Evolutionary conservation across 2,329 filamentous ascomycete genomes (phyloP), one percentile per base, ranked within the genome.

Genomic region (Paecilomyces sp.): DNA sequence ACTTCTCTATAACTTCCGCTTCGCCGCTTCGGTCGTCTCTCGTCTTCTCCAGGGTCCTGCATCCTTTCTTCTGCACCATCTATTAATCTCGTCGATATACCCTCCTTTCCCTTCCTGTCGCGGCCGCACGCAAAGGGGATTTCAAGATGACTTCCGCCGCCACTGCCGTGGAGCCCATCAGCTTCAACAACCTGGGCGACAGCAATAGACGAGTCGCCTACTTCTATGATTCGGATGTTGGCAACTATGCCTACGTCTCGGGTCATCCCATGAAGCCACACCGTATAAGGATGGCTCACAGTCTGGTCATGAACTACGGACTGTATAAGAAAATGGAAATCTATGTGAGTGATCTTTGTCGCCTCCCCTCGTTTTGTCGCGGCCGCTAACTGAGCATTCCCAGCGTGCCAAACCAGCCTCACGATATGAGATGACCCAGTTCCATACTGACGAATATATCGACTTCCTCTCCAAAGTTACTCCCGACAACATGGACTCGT

Each of bases 161-260:
- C 80, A 61, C 76, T 85, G 41, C 8, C 41, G 15, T 47, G 64
- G 85, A 84, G 71, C 74, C 77, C 65, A 77, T 77, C 63, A 78
- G 76, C 60, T 66, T 75, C 28, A 83, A 83, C 73, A 80, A 80
- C 57, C 70, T 78, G 54, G 78, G 77, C 28, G 79, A 76, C 64
- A 72, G 80, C 66, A 83, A 84, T 73, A 96, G 94, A 79, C 91
- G 93, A 72, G 91, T 97, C 60, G 93, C 93, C 59, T 97, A 97
- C 79, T 97, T 97, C 77, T 97, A 97, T 83, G 93, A 97, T 73
- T 95, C 91, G 2, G 93, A 97, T 78, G 94, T 97, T 72, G 93
- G 93, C 65, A 97, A 97, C 77, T 97, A 97, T 80, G 92, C 93
- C 73, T 97, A 97, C 72, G 91, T 96, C 60, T 82, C 84, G 12